Evolutionary conservation across 371 early-diverging fungal species (phyloP).

Genomic region (Rhizopus stolonifer): DNA sequence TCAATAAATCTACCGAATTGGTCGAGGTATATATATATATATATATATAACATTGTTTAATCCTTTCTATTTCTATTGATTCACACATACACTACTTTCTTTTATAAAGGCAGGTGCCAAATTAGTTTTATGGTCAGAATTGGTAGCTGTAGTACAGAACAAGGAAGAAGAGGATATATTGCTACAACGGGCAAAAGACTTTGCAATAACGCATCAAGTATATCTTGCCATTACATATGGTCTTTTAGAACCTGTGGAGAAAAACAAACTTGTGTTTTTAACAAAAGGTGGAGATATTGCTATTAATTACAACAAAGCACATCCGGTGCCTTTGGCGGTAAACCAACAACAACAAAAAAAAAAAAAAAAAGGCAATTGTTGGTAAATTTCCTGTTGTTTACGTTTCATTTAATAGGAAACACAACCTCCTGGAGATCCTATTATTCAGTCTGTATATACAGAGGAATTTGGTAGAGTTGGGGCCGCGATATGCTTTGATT

Average conservation of each 20-base stretch:
- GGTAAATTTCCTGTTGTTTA: not conserved
- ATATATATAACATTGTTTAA: no score
- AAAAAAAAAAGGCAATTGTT: no score
- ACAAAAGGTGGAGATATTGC: constrained; percentile 46
- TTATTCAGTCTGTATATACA: constrained; percentile 46
- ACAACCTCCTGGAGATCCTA: constrained; percentile 37
- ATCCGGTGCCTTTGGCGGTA: constrained; percentile 54
- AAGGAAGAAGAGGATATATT: constrained; percentile 25
- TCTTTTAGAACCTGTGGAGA: constrained; percentile 15
- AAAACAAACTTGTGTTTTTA: constrained; percentile 51
- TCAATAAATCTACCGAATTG: constrained; percentile 21
- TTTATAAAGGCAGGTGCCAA: constrained; percentile 39
- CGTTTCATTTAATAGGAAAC: constrained; percentile 24
- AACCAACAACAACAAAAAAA: no score
- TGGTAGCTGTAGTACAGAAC: constrained; percentile 21
- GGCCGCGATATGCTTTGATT: constrained; percentile 57
- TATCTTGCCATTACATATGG: constrained; percentile 46
- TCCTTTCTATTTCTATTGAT: not conserved
- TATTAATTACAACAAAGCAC: constrained; percentile 53
- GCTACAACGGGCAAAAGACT: constrained; percentile 24
- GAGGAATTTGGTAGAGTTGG: constrained; percentile 54
- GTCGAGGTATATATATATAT: constrained; percentile 17
- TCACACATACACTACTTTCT: not conserved
- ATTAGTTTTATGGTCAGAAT: constrained; percentile 53
- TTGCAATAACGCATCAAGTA: constrained; percentile 36